Base-by-base conservation (phyloP, 2,329 filamentous ascomycete species). In the Fusarium mundagurra region DNA sequence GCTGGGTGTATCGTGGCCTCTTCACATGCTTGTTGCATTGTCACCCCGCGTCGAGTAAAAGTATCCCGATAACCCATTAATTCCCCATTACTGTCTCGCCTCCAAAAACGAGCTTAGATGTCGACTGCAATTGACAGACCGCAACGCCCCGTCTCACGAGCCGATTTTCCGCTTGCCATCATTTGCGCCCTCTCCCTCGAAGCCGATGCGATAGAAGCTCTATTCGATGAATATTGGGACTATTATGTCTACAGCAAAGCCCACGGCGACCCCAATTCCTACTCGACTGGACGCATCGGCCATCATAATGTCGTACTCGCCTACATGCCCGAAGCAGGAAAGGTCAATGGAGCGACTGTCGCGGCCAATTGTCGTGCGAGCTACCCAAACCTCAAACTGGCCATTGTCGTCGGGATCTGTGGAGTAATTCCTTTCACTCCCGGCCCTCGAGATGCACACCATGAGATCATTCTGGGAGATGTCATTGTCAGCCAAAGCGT, bases 371-470 rank as follows among this genome's bases (percentile, higher is more conserved):
- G 84, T 10, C 75, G 79, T 0, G 72, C 71, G 3, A 85, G 82
- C 64, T 85, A 82, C 48, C 58, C 64, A 0, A 53, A 69, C 11
- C 65, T 86, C 12, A 78, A 72, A 29, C 66, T 85, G 0, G 81
- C 74, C 4, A 45, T 86, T 1, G 50, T 86, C 1, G 80, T 83
- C 9, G 84, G 84, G 2, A 75, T 85, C 13, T 85, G 83, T 63
- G 84, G 83, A 10, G 83, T 80, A 16, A 73, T 82, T 6, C 82
- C 83, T 2, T 53, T 51, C 18, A 58, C 61, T 6, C 13, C 48
- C 1, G 48, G n/a, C 0, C 31, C 38, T 12, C 47, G 17, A 20
- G 44, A 64, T 12, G 55, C 45, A 41, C 27, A 38, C 12, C 33
- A 53, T 8, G 50, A 53, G 9, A 27, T 61, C 13, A 31, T 65